Evolutionary conservation across 169 alveolate species (phyloP).

Genomic region (Plasmodium coatneyi): DNA sequence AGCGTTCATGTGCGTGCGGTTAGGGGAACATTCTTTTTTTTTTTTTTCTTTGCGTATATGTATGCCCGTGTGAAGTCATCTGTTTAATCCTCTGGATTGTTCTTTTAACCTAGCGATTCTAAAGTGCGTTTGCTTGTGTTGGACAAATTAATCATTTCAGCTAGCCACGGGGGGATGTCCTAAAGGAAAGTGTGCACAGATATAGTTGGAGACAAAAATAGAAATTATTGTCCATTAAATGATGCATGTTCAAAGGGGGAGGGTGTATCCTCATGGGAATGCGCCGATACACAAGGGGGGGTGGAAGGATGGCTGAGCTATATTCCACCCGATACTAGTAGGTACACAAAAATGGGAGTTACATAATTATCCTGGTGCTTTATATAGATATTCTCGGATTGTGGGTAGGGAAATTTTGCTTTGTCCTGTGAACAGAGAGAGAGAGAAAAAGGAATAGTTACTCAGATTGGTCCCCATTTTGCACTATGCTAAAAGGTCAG

Average conservation of each 20-base stretch:
- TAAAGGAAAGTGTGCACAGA: background rate
- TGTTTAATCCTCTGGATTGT: background rate
- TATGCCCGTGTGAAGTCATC: background rate
- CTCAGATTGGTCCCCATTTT: background rate
- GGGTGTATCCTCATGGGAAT: background rate
- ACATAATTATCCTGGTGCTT: constrained; percentile 30
- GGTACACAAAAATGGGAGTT: background rate
- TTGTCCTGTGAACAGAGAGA: constrained; percentile 19
- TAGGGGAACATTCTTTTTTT: background rate
- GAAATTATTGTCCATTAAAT: background rate
- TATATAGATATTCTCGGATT: constrained; percentile 16
- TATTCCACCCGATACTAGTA: background rate
- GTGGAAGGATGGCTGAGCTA: background rate
- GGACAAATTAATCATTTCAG: constrained; percentile 38
- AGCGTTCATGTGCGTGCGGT: background rate
- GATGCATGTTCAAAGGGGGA: background rate
- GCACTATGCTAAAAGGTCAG: background rate
- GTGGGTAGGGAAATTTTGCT: constrained; percentile 1
- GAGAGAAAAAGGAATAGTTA: background rate
- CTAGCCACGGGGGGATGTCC: constrained; percentile 71
- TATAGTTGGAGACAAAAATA: background rate
- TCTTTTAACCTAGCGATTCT: constrained; percentile 52
- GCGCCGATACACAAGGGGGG: background rate
- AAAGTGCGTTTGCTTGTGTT: constrained; percentile 52
- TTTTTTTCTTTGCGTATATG: background rate